phyloP scores from a whole-genome alignment of 169 alveolate genomes.

The Hammondia hammondi region DNA sequence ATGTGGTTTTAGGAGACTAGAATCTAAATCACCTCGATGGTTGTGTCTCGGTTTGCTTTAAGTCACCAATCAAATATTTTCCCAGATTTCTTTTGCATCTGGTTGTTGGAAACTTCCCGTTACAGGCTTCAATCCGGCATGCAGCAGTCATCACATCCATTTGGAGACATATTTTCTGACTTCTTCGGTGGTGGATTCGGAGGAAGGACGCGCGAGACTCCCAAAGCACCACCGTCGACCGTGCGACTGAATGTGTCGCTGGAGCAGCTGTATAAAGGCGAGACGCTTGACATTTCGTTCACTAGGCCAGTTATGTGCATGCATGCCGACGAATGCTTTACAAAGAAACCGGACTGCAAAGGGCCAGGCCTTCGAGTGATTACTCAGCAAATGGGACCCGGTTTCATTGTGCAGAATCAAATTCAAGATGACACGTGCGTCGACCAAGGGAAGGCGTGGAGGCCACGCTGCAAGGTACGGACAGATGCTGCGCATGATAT shows the following conservation, averaged over 20 bases:
- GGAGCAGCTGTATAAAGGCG: slow-evolving; percentile 76
- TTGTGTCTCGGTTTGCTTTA: too few relatives aligned
- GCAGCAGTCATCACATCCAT: slow-evolving; percentile 48
- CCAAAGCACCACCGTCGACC: slow-evolving; percentile 68
- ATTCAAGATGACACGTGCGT: slow-evolving; percentile 77
- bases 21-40: too few relatives aligned
- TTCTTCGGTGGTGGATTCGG: slow-evolving; percentile 66
- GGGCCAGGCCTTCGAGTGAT: slow-evolving; percentile 76
- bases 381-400: slow-evolving; percentile 81
- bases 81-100: neutral
- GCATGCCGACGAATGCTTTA: slow-evolving; percentile 75
- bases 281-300: slow-evolving; percentile 64
- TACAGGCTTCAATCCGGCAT: slow-evolving; percentile 44
- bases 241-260: slow-evolving; percentile 71
- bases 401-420: slow-evolving; percentile 78
- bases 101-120: neutral
- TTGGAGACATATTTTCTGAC: slow-evolving; percentile 52
- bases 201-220: slow-evolving; percentile 58
- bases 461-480: slow-evolving; percentile 68
- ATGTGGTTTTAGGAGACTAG: too few relatives aligned
- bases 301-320: slow-evolving; percentile 77
- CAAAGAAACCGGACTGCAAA: slow-evolving; percentile 74
- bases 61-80: too few relatives aligned
- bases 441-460: slow-evolving; percentile 77
- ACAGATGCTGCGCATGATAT: too few relatives aligned